Conservation (phyloP, 2,329 filamentous ascomycete genomes). For the Fonsecaea nubica region DNA sequence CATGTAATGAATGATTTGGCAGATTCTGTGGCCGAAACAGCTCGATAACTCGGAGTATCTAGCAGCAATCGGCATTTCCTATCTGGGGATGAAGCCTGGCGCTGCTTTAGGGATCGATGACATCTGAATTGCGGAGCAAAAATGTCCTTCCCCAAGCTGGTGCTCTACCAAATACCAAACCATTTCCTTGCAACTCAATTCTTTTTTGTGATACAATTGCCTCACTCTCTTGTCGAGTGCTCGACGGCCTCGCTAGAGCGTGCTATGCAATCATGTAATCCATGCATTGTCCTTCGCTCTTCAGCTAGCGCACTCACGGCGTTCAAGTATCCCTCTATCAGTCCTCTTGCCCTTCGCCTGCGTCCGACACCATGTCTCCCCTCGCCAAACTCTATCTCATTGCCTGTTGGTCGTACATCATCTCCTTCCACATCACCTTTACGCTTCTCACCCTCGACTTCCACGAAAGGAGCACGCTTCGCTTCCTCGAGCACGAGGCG, state of each 20-base stretch:
- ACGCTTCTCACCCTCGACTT: slow-evolving; percentile 27
- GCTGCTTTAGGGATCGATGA: background rate
- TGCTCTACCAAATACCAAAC: background rate
- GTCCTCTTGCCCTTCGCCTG: background rate
- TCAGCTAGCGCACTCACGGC: slow-evolving; percentile 1
- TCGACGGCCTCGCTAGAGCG: slow-evolving; percentile 12
- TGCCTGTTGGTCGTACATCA: slow-evolving; percentile 39
- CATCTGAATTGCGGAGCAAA: slow-evolving; percentile 1
- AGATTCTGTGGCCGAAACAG: background rate
- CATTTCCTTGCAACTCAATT: background rate
- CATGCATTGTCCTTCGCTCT: slow-evolving; percentile 18
- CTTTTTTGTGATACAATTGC: background rate
- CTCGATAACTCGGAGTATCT: background rate
- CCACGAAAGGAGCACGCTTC: slow-evolving; percentile 14
- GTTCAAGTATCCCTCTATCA: background rate
- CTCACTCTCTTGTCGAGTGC: background rate
- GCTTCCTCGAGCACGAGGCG: slow-evolving; percentile 30
- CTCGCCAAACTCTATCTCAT: slow-evolving; percentile 39
- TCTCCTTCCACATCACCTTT: slow-evolving; percentile 38
- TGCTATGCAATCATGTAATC: slow-evolving; percentile 38
- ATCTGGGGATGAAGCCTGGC: background rate
- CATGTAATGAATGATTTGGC: background rate
- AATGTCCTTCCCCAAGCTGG: background rate
- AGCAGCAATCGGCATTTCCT: background rate
- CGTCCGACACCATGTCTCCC: slow-evolving; percentile 31